phyloP scores from a whole-genome alignment of 306 rosid species.

The Quercus cerris region DNA sequence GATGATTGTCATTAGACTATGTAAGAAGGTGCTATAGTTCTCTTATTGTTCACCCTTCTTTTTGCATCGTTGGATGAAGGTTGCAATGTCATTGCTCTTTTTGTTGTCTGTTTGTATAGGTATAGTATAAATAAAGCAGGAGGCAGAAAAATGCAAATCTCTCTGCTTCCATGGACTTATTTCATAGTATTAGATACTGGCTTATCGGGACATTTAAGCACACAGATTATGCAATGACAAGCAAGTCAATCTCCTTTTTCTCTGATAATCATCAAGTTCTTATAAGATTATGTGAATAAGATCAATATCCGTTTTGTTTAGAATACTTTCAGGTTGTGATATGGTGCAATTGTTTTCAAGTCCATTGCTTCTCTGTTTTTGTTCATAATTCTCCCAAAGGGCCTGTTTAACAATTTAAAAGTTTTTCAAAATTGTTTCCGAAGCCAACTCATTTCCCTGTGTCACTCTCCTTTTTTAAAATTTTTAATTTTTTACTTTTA shows the following conservation, averaged over 20 bases:
- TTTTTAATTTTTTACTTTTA: no score
- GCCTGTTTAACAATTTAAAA: no score
- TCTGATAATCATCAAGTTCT: background rate
- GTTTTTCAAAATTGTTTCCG: no score
- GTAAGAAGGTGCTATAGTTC: slow-evolving; percentile 31
- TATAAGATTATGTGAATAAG: background rate
- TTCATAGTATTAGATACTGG: slow-evolving; percentile 15
- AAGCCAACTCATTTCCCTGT: no score
- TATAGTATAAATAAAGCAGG: slow-evolving; percentile 45
- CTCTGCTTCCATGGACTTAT: slow-evolving; percentile 12
- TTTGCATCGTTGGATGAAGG: slow-evolving; percentile 24
- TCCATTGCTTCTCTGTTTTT: background rate
- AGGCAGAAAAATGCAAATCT: slow-evolving; percentile 25
- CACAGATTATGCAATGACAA: slow-evolving; percentile 30
- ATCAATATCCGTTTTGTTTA: background rate
- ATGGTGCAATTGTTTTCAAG: background rate
- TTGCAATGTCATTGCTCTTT: slow-evolving; percentile 40
- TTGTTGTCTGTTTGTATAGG: slow-evolving; percentile 40
- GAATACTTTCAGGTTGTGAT: background rate
- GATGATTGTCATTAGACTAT: slow-evolving; percentile 32
- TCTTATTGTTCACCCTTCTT: slow-evolving; percentile 2
- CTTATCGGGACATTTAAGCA: slow-evolving; percentile 21
- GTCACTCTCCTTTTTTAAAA: no score
- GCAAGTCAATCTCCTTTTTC: slow-evolving; percentile 7
- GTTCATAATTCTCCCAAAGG: no score